Conservation (phyloP, 371 early-diverging fungal genomes). For the Mortierella sp. region DNA sequence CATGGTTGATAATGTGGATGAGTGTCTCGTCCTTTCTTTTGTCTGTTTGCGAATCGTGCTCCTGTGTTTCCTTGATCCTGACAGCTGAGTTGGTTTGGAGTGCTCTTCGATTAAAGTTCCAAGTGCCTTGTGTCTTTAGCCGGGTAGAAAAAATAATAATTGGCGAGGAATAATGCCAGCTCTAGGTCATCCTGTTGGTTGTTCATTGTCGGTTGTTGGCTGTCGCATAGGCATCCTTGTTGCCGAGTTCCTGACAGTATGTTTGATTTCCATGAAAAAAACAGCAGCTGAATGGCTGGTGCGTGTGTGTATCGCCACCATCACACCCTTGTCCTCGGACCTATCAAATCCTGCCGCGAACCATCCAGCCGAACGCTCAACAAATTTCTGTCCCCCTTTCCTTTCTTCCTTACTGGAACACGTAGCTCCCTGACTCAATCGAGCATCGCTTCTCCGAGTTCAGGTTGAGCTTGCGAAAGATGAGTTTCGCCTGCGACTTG, state of each 20-base stretch:
- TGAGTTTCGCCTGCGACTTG: slow-evolving; percentile 93
- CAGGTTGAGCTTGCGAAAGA: slow-evolving; percentile 87
- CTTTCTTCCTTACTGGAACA: slow-evolving; percentile 81
- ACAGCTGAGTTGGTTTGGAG: not conserved
- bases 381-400: not conserved
- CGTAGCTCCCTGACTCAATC: slow-evolving; percentile 91
- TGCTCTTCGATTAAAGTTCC: not conserved
- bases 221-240: too few relatives aligned
- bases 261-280: too few relatives aligned
- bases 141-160: too few relatives aligned
- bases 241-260: too few relatives aligned
- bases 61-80: not conserved
- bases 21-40: not conserved
- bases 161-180: too few relatives aligned
- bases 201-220: too few relatives aligned
- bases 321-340: not conserved
- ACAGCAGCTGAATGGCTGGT: not conserved
- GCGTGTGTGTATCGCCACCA: not conserved
- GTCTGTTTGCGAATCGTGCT: not conserved
- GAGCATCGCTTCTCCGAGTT: slow-evolving; percentile 95
- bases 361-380: not conserved
- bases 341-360: slow-evolving; percentile 57
- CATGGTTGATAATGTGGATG: not conserved
- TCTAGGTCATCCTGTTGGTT: too few relatives aligned
- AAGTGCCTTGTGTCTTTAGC: not conserved